phyloP scores from a whole-genome alignment of 1,284 basidiomycete genomes.

The Fomitiporia mediterranea region DNA sequence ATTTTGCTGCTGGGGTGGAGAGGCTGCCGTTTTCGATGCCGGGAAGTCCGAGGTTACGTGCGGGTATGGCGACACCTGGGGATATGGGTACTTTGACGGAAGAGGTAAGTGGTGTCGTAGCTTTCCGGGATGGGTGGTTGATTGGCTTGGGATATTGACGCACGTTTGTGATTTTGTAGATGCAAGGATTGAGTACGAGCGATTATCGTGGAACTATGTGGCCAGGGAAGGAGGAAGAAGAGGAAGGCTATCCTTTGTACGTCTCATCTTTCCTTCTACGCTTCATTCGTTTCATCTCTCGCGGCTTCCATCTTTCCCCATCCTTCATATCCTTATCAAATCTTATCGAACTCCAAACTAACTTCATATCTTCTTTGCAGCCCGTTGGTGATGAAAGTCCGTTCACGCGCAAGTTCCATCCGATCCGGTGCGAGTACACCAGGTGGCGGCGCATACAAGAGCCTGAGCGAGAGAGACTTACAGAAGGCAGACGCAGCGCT shows the following conservation, averaged over 20 bases:
- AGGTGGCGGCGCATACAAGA: slow-evolving; percentile 70
- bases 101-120: slow-evolving; percentile 37
- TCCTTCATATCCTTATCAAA: slow-evolving; percentile 19
- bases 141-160: slow-evolving; percentile 7
- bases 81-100: slow-evolving; percentile 93
- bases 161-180: slow-evolving; percentile 39
- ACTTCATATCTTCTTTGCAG: slow-evolving; percentile 34
- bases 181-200: slow-evolving; percentile 82
- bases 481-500: slow-evolving; percentile 81
- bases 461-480: slow-evolving; percentile 81
- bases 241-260: slow-evolving; percentile 88
- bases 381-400: slow-evolving; percentile 89
- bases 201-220: slow-evolving; percentile 83
- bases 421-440: slow-evolving; percentile 88
- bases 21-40: slow-evolving; percentile 78
- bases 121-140: background rate
- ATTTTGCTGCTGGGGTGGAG: slow-evolving; percentile 48
- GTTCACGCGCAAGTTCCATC: slow-evolving; percentile 80
- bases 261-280: slow-evolving; percentile 25
- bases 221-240: slow-evolving; percentile 75
- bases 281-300: background rate
- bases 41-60: slow-evolving; percentile 76
- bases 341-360: background rate
- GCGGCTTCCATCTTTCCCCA: background rate
- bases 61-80: slow-evolving; percentile 81